Evolutionary conservation across 306 rosid genomes (phyloP), one percentile per base, ranked within the genome.

Genomic region (Cucumis melo): DNA sequence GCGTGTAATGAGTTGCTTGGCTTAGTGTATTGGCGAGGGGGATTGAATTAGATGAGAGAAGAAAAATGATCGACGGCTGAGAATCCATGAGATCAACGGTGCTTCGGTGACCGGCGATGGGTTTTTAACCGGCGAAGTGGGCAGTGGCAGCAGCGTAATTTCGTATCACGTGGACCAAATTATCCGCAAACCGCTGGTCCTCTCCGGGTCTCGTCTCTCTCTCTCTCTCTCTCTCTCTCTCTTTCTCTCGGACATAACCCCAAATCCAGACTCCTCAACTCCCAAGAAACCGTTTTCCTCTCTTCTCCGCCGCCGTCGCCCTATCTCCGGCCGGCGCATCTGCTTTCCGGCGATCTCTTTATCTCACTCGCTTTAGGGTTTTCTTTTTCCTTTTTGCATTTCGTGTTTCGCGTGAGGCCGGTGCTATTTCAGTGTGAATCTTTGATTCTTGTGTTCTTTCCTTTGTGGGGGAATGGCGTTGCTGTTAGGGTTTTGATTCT

Each of bases 221-320:
- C 17, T 5, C 16, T 50, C 55, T 50, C 55, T 15, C 71, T 64
- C 71, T 34, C 29, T 11, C 17, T 46, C 53, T 5, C 5, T 50
- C 55, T 50, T 17, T 15, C 71, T 64, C 76, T 72, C 59, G 15
- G 75, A 44, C 75, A 70, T 44, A 70, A 46, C 24, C 76, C 76
- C 76, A 27, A 46, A 70, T 70, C 57, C 75, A 46, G 57, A 70
- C 15, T 50, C 60, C 55, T 53, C 56, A 68, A 48, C 59, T 48
- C 38, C 75, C 39, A 23, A 72, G 76, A 72, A 50, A 50, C 62
- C 46, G 77, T 73, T 73, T 32, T 53, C 29, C 44, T 71, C 29
- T 51, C 61, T 73, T 27, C 20, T 71, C 59, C 21, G 76, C 76
- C 76, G 76, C 14, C 76, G 42, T 73, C 54, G 77, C 62, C 61